Conservation (phyloP, 2,329 filamentous ascomycete species). For the Alternaria sp. region DNA sequence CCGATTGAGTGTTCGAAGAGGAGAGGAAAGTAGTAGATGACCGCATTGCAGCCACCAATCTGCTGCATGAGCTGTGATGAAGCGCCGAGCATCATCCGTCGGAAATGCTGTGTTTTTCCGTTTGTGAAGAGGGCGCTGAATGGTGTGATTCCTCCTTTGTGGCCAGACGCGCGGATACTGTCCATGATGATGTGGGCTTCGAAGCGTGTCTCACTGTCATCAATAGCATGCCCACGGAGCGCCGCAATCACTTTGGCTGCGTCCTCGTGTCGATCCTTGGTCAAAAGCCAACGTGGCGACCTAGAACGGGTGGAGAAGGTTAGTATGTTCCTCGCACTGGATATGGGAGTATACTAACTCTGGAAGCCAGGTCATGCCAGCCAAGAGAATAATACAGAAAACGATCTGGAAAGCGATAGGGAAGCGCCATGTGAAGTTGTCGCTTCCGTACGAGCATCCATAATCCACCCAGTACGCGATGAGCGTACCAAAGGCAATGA, state of each 20-base stretch:
- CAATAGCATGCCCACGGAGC: not conserved
- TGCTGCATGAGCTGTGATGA: not conserved
- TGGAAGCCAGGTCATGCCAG: not conserved
- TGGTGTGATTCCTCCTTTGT: not conserved
- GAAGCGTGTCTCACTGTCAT: not conserved
- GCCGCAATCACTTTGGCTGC: not conserved
- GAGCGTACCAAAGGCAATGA: not conserved
- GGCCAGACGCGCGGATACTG: not conserved
- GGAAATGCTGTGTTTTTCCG: not conserved
- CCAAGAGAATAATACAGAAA: not conserved
- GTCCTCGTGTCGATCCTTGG: not conserved
- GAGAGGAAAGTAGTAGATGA: not conserved
- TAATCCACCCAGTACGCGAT: not conserved
- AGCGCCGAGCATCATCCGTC: not conserved
- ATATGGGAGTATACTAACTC: not conserved
- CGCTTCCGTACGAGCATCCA: not conserved
- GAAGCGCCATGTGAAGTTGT: not conserved
- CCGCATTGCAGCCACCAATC: not conserved
- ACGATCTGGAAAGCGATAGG: not conserved
- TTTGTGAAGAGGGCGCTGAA: not conserved
- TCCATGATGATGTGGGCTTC: not conserved
- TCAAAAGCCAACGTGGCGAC: not conserved
- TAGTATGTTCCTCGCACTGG: not conserved
- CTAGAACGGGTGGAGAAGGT: not conserved
- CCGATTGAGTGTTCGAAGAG: not conserved